A percentile compares a stretch with the other conserved stretches of the same genome.
Evolutionary conservation across 2,329 filamentous ascomycete species (phyloP).

Genomic region (Diaporthe sp.): DNA sequence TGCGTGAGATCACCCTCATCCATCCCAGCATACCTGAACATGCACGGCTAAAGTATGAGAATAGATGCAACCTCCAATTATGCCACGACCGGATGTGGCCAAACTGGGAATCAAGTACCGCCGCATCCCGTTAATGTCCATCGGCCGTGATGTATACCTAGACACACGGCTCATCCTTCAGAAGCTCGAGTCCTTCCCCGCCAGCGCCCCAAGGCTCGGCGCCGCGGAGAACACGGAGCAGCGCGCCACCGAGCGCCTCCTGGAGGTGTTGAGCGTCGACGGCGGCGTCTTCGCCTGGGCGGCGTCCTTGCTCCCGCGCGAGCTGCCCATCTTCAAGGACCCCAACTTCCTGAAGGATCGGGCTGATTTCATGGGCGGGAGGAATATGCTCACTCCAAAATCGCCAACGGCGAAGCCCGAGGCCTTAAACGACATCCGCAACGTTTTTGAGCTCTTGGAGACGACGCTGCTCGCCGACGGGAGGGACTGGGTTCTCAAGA

Average conservation of each 20-base stretch:
- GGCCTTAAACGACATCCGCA: conserved; percentile 67
- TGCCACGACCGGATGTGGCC: conserved; percentile 76
- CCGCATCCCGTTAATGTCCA: conserved; percentile 77
- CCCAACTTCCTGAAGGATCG: conserved; percentile 72
- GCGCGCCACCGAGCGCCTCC: conserved; percentile 65
- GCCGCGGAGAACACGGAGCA: conserved; percentile 55
- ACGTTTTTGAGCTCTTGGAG: conserved; percentile 72
- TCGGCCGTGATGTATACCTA: conserved; percentile 77
- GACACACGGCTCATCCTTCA: conserved; percentile 78
- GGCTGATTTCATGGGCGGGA: conserved; percentile 52
- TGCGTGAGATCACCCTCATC: conserved; percentile 66
- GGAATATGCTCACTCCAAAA: conserved; percentile 46
- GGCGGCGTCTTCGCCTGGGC: conserved; percentile 68
- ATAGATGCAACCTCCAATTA: conserved; percentile 74
- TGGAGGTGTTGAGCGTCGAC: conserved; percentile 70
- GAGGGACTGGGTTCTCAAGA: conserved; percentile 74
- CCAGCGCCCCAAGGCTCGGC: conserved; percentile 56
- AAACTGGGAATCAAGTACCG: conserved; percentile 75
- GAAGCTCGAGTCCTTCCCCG: conserved; percentile 72
- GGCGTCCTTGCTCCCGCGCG: conserved; percentile 69
- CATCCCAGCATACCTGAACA: neutral
- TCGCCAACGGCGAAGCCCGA: conserved; percentile 60
- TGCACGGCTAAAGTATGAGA: neutral
- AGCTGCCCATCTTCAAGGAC: conserved; percentile 68
- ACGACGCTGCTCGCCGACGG: conserved; percentile 74